Evolutionary conservation across 2,329 filamentous ascomycete species (phyloP), one percentile per base, ranked within the genome.

Genomic region (Malbranchea zuffiana): DNA sequence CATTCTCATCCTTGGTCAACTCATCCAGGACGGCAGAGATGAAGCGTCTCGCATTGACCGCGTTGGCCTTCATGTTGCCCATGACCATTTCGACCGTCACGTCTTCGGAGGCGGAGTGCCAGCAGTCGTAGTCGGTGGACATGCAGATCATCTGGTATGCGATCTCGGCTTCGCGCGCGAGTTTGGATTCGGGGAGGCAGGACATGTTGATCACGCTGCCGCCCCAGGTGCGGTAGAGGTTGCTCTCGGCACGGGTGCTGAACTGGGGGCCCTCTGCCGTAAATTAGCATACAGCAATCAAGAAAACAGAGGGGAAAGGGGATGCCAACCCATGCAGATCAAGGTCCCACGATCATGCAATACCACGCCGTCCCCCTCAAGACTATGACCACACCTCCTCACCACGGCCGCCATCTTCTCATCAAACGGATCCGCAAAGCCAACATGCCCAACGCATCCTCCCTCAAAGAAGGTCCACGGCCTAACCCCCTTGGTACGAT

Each of bases 51-150:
- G 90, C 90, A 54, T 96, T 98, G 55, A 80, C 71, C 35, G 82
- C 72, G 62, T 98, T 98, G 48, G 85, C 81, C 57, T 82, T 80
- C 90, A 98, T 98, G 63, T 93, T 84, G 43, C 77, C 81, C 78
- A 94, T 84, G 39, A 98, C 90, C 82, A 96, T 93, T 61, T 87
- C 83, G 15, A 98, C 90, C 44, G 86, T 87, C 44, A 98, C 90
- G 43, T 74, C 68, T 47, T 82, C 83, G 32, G 73, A 74, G 13
- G 74, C 77, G 34, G 37, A 33, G 56, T 87, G 82, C 90, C 90
- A 98, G 75, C 88, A 96, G 68, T 98, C 90, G 61, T 98, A 98
- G 68, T 98, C 90, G 18, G 90, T 98, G 21, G 85, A 84, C 90
- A 98, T 98, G 71, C 88, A 94, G 54, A 98, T 93, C 75, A 95